Conservation (phyloP, 2,329 filamentous ascomycete species). For the Stagonosporopsis cucurbitacearum region DNA sequence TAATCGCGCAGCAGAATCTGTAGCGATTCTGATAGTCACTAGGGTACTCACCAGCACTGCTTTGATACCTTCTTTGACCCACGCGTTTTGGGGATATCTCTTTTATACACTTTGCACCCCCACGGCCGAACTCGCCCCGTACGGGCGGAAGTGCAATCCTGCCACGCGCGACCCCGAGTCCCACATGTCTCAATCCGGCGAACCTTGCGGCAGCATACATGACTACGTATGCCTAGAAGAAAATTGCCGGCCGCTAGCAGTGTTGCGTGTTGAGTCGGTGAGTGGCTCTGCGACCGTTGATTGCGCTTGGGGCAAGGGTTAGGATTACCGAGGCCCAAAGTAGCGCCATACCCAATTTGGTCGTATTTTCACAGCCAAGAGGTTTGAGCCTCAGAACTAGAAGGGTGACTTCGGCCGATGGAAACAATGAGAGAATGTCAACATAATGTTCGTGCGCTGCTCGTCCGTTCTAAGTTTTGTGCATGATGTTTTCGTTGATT, state of each 20-base stretch:
- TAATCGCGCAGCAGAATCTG: background rate
- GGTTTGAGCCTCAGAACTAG: constrained; percentile 11
- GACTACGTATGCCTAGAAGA: constrained; percentile 23
- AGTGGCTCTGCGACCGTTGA: constrained; percentile 19
- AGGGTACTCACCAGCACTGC: constrained; percentile 27
- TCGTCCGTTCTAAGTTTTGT: background rate
- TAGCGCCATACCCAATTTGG: constrained; percentile 2
- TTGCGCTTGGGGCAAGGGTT: constrained; percentile 22
- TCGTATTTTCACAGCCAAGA: constrained; percentile 15
- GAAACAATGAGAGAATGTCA: background rate
- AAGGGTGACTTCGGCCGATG: constrained; percentile 9
- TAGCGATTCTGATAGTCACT: background rate
- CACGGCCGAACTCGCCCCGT: constrained; percentile 34
- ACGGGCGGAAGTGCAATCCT: constrained; percentile 16
- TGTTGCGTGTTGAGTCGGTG: constrained; percentile 26
- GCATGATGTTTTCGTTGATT: background rate
- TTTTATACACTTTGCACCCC: constrained; percentile 8
- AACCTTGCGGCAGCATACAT: constrained; percentile 35
- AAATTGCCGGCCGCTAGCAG: constrained; percentile 19
- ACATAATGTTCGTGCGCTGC: background rate
- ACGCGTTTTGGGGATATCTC: constrained; percentile 5
- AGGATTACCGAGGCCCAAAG: constrained; percentile 24
- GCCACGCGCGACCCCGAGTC: constrained; percentile 21
- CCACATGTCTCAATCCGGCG: constrained; percentile 38
- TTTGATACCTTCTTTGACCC: constrained; percentile 21